Base-by-base conservation (phyloP, 2,329 filamentous ascomycete species). In the Neonectria sp. region DNA sequence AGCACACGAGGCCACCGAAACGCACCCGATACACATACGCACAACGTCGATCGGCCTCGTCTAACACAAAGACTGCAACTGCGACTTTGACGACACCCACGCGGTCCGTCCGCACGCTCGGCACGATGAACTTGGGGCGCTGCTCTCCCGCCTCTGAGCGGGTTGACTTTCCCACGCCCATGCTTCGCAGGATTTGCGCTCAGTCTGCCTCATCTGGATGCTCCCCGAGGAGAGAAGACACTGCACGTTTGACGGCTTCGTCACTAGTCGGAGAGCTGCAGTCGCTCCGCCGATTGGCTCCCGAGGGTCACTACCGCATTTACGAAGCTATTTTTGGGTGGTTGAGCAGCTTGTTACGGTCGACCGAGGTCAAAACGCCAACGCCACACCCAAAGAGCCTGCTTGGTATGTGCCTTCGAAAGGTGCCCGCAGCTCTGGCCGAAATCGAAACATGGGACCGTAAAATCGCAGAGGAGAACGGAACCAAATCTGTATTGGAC, bases 371-470 rank as follows among this genome's bases (percentile, higher is more conserved):
- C 2, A 58, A 68, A 4, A 60, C 52, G 3, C 59, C 73, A 25
- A 68, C 75, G 24, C 46, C 72, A 11, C 73, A 74, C 17, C 68
- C 69, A 6, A 80, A 79, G 55, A 81, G 80, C 11, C 71, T 82
- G 4, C 64, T 82, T 9, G 76, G 73, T n/a, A 79, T 82, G 74
- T 82, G 80, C 45, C 68, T 82, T 40, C 80, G 78, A 15, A 76
- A 70, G 60, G 60, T 80, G 13, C 77, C 78, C 3, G 70, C 69
- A 9, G 77, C 75, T 25, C 52, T 80, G 29, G 72, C 76, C 15
- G 65, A 79, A 11, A 81, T 81, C 51, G 77, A 80, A 51, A 74
- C 72, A 33, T 81, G 78, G 73, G 79, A 81, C n/a, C 68, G 64
- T 6, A 67, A 75, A 27, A 59, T 60, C 25, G 71, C 74, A 13